Base-by-base conservation (phyloP, 352 stramenopile genomes). In the Peronospora destructor region DNA sequence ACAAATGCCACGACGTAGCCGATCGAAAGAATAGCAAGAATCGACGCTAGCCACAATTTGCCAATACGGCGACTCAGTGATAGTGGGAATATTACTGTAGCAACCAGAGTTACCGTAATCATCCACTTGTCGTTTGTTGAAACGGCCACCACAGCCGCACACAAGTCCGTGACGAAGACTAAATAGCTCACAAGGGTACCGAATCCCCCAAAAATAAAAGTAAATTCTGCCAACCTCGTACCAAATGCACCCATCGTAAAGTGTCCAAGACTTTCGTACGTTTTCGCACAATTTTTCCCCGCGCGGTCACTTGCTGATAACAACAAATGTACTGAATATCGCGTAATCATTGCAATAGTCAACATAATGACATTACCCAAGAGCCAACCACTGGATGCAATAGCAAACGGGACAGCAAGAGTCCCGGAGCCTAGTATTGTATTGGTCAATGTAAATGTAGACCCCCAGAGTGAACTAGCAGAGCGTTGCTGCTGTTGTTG, bases 121-220 rank as follows among this genome's bases (percentile, higher is more conserved):
- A 79, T 63, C 66, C 71, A 82, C 59, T 84, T 85, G 56, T 73
- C 28, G 9, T 42, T 42, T 3, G 51, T 41, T 11, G 46, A 47
- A 4, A 89, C 55, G 13, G 49, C 29, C 19, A 76, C 47, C 7
- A 85, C 73, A 1, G 71, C 66, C 12, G 61, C 69, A 25, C 80
- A 72, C 36, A 90, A 68, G 51, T 87, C 78, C 2, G 76, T 90
- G 57, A 84, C 77, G 51, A 90, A 90, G 51, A 90, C 81, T 38
- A 87, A 75, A 48, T 90, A 90, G 56, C 76, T 87, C 57, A 86
- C 75, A 21, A 90, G 70, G 25, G 78, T 87, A 21, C 78, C 78
- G 19, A 90, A 90, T 14, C 77, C 77, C n/a, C 77, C 77, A 42
- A 89, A 87, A 48, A 89, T 89, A 61, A 89, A 89, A 11, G 77